Evolutionary conservation across 768 basidiomycete genomes (phyloP).

Genomic region (Termitomyces sp.): DNA sequence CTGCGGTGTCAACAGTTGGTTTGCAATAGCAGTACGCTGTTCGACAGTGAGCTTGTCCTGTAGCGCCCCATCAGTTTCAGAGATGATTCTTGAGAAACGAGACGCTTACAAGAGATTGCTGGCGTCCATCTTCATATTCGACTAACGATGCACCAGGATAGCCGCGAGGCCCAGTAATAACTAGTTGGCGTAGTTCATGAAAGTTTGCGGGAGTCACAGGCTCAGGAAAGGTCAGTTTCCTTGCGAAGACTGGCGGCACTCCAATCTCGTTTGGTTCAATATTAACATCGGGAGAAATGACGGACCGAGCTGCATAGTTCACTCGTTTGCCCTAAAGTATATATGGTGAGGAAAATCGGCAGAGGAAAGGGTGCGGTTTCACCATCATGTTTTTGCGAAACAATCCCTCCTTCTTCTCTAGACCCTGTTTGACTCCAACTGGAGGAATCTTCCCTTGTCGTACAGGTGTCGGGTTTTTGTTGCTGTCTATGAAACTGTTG

Average conservation of each 20-base stretch:
- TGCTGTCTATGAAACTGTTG: conserved; percentile 95
- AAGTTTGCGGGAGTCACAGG: conserved; percentile 92
- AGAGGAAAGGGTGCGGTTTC: conserved; percentile 16
- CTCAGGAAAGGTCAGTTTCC: conserved; percentile 95
- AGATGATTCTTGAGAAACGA: not conserved
- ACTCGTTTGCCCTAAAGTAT: conserved; percentile 88
- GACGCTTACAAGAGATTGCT: conserved; percentile 67
- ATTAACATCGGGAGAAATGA: conserved; percentile 98
- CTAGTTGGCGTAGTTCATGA: conserved; percentile 79
- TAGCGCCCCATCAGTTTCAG: conserved; percentile 1
- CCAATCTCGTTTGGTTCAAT: conserved; percentile 99
- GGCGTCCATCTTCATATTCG: conserved; percentile 90
- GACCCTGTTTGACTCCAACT: conserved; percentile 88
- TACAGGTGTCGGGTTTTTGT: conserved; percentile 85
- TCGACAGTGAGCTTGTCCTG: conserved; percentile 85
- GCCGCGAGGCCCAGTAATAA: conserved; percentile 82
- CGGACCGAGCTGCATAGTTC: conserved; percentile 99
- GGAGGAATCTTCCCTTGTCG: conserved; percentile 88
- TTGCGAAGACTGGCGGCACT: conserved; percentile 94
- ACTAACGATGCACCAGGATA: conserved; percentile 95
- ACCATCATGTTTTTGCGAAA: conserved; percentile 99
- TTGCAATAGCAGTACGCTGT: conserved; percentile 91
- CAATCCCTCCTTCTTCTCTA: conserved; percentile 98
- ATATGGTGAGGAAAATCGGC: not conserved
- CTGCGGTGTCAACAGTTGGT: conserved; percentile 89